Percentiles rank a stretch among this genome's conserved stretches.
Conservation (phyloP, 306 rosid species). For the Quercus parvula region DNA sequence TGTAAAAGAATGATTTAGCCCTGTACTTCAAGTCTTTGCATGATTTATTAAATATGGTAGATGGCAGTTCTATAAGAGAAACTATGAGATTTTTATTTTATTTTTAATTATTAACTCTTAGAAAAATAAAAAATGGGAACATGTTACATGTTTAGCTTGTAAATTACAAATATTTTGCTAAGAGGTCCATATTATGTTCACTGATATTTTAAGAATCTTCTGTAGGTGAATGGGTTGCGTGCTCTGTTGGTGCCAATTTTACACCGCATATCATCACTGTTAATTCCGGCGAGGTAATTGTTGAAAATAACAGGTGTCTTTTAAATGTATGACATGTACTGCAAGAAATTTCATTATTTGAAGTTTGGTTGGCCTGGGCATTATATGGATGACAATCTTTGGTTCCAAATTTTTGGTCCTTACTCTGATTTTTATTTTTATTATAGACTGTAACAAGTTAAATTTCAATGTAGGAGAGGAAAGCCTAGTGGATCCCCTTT, state of each 20-base stretch:
- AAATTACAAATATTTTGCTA: background rate
- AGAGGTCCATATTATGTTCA: background rate
- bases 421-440: slow-evolving; percentile 7
- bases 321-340: background rate
- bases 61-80: background rate
- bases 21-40: background rate
- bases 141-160: background rate
- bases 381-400: background rate
- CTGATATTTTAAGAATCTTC: slow-evolving; percentile 10
- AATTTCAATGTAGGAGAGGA: background rate
- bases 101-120: background rate
- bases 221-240: slow-evolving; percentile 85
- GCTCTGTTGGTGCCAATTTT: slow-evolving; percentile 89
- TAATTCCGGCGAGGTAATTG: slow-evolving; percentile 81
- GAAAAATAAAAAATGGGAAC: background rate
- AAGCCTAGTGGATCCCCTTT: background rate
- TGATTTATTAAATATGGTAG: background rate
- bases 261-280: slow-evolving; percentile 94
- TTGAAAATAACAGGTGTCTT: background rate
- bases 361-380: slow-evolving; percentile 1
- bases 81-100: background rate
- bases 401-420: background rate
- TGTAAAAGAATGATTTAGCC: background rate
- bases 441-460: background rate
- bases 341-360: background rate